Evolutionary conservation across 225 moss, liverwort and hornwort genomes (phyloP), one percentile per base, ranked within the genome.

Genomic region (Rhytidiadelphus loreus): DNA sequence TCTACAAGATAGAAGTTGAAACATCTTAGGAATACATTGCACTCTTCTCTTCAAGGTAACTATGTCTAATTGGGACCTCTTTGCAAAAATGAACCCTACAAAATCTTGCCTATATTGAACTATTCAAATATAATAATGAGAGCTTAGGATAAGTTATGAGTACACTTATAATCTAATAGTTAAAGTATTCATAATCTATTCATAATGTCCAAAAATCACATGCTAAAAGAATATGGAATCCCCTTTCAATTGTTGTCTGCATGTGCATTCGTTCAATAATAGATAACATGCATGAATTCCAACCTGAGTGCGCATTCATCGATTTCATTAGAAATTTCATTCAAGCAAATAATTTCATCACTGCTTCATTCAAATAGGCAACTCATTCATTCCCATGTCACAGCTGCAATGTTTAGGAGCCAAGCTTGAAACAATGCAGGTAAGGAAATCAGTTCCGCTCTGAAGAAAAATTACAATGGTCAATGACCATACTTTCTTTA

Each of bases 381-480:
- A 72, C 72, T 77, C 46, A 30, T 57, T 77, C 68, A 58, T 32
- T 48, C 30, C 16, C 22, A 72, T 44, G 48, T 52, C 33, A 84
- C n/a, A 11, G 16, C 56, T 37, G 78, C 80, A 80, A 43, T 41
- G 26, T 69, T 78, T 61, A 24, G 44, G 41, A 85, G 65, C 55
- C 53, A 82, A 60, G 41, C 82, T 64, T 82, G 64, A 50, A 82
- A 64, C 48, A 77, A 48, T 33, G 71, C 70, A 87, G 60, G 56
- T 63, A 65, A 59, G 65, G 52, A 79, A 44, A 87, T 43, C 58
- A 50, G 58, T 73, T 83, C 57, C 73, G 25, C 64, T 83, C 53
- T 74, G 83, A 84, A 87, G 87, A 77, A 89, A 61, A 85, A 81
- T 87, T 81, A 85, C 89, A 89, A 61, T 83, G 80, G 87, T 33